Base-by-base conservation (phyloP, 805 yeast genomes). In the Saccharomycopsis schoenii region DNA sequence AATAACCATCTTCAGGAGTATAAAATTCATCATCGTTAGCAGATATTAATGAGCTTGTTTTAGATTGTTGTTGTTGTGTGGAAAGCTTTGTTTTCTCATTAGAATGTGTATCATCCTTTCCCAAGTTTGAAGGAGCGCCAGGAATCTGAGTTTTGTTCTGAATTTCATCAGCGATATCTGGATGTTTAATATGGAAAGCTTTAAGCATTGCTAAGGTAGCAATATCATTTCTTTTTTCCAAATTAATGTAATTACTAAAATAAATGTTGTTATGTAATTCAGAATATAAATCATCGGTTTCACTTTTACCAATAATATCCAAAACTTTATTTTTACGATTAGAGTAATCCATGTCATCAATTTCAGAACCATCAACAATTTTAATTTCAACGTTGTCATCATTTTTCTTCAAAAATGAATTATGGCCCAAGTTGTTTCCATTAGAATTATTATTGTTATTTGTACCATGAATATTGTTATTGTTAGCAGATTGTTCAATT, bases 191-290 rank as follows among this genome's bases (percentile, higher is more conserved):
- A 29, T 29, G 29, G 8, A 40, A 40, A 21, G 41, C 37, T 51
- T 37, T 41, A 15, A 34, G 47, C 42, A 24, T 39, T 8, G 39
- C 58, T 34, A 24, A n/a, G 9, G 42, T 36, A 52, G 39, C 41
- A 29, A 12, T 41, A 52, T 52, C 56, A 36, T 52, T 52, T 29
- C 65, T 51, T 21, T 57, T n/a, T 14, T 56, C 34, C 8, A 62
- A n/a, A 24, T 62, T 63, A 14, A 62, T 58, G 47, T 62, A 62
- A 24, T 62, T 60, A 50, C 56, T 62, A 56, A 62, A 62, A 21
- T 63, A 63, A 24, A 25, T 56, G 39, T 63, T 63, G 40, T 59
- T 58, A 40, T 61, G 41, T 21, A 63, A 52, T 42, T 63, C 64
- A 4, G 57, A 55, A 29, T 51, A 56, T 19, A 61, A 55, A 25